Base-by-base conservation (phyloP, 352 stramenopile genomes). In the Stephanocyclus meneghinianus region DNA sequence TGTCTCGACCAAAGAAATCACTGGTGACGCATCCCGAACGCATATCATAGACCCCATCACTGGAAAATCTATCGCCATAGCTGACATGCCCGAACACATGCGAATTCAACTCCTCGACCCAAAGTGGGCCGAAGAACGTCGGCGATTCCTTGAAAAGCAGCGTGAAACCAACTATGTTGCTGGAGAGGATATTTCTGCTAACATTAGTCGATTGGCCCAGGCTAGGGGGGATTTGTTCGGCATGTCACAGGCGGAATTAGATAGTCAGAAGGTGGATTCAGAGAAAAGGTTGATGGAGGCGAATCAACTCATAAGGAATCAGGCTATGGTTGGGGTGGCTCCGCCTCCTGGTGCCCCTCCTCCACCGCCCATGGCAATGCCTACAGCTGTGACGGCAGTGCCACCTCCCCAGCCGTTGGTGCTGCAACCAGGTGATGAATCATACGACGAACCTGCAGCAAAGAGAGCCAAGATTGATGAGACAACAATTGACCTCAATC, bases 61-160 rank as follows among this genome's bases (percentile, higher is more conserved):
- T 56, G 95, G 96, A 10, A 97, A 98, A 71, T 94, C 92, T 8
- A 87, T 99, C 9, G 60, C 82, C 11, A 77, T 93, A 3, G 64
- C 78, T 18, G 84, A 93, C 37, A 85, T 97, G 40, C 96, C 97
- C n/a, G 97, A 99, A 80, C 97, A 99, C 87, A 98, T 99, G 97
- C 94, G 97, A 11, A 99, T 99, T 84, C 89, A 99, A 79, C 84
- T 99, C 30, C 94, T 99, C 78, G 98, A 99, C 85, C 97, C 97
- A 1, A 98, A 98, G 78, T 99, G 97, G 96, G 91, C 95, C 42
- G 96, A 99, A 78, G 95, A 99, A 92, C 94, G 92, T 11, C 93
- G 96, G 72, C 93, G 96, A 44, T 97, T 98, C 65, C 80, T 97
- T 47, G 95, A 98, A 32, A 98, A 98, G 82, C 96, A 99, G 71